Evolutionary conservation across 2,329 filamentous ascomycete species (phyloP).

Genomic region (Cladosporium sp.): DNA sequence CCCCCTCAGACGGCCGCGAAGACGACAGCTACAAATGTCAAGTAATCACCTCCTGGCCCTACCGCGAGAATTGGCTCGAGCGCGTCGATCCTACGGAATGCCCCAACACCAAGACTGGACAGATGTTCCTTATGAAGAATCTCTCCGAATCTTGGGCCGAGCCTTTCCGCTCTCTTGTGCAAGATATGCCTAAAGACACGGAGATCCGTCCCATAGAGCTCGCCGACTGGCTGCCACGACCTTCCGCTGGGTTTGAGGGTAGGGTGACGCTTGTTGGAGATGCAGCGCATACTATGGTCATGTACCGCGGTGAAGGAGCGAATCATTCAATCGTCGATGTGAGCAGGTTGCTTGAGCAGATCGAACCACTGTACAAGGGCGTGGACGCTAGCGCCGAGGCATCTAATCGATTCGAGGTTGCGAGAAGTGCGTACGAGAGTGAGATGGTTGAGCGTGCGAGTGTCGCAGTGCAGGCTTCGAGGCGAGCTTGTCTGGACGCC

Average conservation of each 20-base stretch:
- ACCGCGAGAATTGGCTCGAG: slow-evolving; percentile 21
- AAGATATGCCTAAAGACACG: slow-evolving; percentile 14
- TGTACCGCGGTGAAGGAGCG: slow-evolving; percentile 22
- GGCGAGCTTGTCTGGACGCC: slow-evolving; percentile 22
- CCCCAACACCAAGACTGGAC: slow-evolving; percentile 34
- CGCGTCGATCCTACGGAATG: slow-evolving; percentile 31
- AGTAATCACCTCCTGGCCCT: slow-evolving; percentile 50
- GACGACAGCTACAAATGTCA: slow-evolving; percentile 15
- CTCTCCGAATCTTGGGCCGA: slow-evolving; percentile 15
- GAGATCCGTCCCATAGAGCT: slow-evolving; percentile 18
- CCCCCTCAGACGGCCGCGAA: slow-evolving; percentile 36
- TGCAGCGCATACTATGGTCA: slow-evolving; percentile 13
- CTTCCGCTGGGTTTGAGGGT: slow-evolving; percentile 13
- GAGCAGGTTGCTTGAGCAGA: slow-evolving; percentile 14
- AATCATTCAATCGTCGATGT: slow-evolving; percentile 21
- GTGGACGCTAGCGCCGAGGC: background rate
- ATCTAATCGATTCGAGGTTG: background rate
- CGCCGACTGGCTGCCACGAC: slow-evolving; percentile 13
- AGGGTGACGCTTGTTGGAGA: slow-evolving; percentile 1
- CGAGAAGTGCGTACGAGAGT: slow-evolving; percentile 15
- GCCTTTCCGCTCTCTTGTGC: slow-evolving; percentile 17
- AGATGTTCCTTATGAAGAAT: slow-evolving; percentile 17
- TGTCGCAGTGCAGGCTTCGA: slow-evolving; percentile 19
- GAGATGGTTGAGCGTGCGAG: slow-evolving; percentile 17
- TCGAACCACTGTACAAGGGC: slow-evolving; percentile 1